Evolutionary conservation across 164 flowering plant species (phyloP), one percentile per base, ranked within the genome.

Genomic region (Chloranthus sessilifolius): DNA sequence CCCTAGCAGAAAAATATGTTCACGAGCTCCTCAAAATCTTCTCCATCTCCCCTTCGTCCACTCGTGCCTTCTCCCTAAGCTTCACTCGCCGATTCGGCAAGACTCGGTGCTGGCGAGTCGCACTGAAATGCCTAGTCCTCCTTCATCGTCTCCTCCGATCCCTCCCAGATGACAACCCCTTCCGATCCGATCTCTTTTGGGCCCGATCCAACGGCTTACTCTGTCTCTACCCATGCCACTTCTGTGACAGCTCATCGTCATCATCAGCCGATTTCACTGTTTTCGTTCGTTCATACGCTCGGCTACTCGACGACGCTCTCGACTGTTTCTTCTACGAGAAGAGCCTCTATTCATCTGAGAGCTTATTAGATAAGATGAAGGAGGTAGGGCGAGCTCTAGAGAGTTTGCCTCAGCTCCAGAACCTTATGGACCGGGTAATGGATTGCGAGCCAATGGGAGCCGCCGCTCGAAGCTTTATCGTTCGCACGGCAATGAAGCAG

Each of bases 61-160:
- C 61, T 30, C 57, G 65, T 0, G 55, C 71, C 2, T 80, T 83
- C 44, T 51, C 73, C 0, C 56, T 69, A 4, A 40, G 76, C 61
- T 80, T 83, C 56, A 53, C 74, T 15, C 71, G 75, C 30, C 73
- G 87, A 1, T 76, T 83, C 25, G 62, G 65, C 26, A 63, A 49
- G 17, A 78, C 91, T 2, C 61, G 33, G 1, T 61, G 66, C 49
- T 83, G 87, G 86, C 61, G 79, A 11, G 91, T 81, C 26, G 85
- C 85, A 0, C 64, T 83, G 37, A 81, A 83, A 58, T 83, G 82
- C 52, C 57, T 83, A 0, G 37, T 72, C 20, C 85, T 83, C 60
- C 73, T 83, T 50, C 91, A 83, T 41, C 74, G 83, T 1, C 60
- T 80, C 22, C 72, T 80, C 4, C 64, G 67, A 0, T 56, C 71